Conservation (phyloP, 352 stramenopile genomes). For the Achlya hypogyna region DNA sequence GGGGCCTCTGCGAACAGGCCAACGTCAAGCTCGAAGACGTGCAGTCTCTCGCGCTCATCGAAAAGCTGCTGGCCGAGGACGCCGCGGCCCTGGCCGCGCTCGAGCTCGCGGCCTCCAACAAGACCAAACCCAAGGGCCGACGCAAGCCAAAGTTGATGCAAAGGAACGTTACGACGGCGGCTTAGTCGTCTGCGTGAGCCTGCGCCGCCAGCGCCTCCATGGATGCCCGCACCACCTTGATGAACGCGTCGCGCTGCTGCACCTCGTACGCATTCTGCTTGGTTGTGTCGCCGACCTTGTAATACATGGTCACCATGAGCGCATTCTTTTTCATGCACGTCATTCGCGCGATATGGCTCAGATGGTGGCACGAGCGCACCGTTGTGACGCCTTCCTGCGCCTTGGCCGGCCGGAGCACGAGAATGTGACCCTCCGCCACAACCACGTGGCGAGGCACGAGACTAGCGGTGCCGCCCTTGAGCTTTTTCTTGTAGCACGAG, state of each 20-base stretch:
- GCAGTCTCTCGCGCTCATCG: slow-evolving; percentile 4
- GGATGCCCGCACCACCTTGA: slow-evolving; percentile 67
- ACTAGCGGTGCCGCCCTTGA: slow-evolving; percentile 1
- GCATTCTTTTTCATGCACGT: slow-evolving; percentile 85
- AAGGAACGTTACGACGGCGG: not conserved
- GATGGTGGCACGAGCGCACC: slow-evolving; percentile 66
- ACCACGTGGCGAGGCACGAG: slow-evolving; percentile 30
- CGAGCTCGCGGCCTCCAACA: not conserved
- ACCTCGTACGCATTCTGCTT: slow-evolving; percentile 75
- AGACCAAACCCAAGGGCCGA: not conserved
- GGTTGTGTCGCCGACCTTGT: slow-evolving; percentile 41
- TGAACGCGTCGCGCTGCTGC: slow-evolving; percentile 80
- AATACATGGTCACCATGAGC: slow-evolving; percentile 81
- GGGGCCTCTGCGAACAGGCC: slow-evolving; percentile 12
- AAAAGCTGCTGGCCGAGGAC: slow-evolving; percentile 12
- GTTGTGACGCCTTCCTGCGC: slow-evolving; percentile 63
- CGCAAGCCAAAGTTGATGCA: not conserved
- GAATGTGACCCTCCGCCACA: slow-evolving; percentile 56
- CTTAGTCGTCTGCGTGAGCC: not conserved
- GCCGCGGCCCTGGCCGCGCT: not conserved
- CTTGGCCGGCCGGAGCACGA: slow-evolving; percentile 69
- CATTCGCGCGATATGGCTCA: slow-evolving; percentile 70
- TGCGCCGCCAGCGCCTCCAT: slow-evolving; percentile 36
- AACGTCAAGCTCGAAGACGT: slow-evolving; percentile 19
- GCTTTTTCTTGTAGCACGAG: slow-evolving; percentile 82